Base-by-base conservation (phyloP, 768 basidiomycete species). In the Suillus subalutaceus region DNA sequence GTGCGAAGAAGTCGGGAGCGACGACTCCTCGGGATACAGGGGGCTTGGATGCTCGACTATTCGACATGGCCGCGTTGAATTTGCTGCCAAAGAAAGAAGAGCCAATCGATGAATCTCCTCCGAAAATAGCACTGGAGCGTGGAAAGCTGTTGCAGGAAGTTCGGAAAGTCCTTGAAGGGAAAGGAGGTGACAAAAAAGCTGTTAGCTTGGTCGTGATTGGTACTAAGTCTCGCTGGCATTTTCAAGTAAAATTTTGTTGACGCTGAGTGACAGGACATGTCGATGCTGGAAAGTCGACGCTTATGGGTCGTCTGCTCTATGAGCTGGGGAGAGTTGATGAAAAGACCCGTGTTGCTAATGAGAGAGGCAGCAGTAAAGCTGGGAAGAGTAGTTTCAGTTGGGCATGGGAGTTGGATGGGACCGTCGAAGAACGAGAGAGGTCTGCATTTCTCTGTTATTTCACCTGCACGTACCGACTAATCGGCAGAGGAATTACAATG, bases 331-430 rank as follows among this genome's bases (percentile, higher is more conserved):
- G 86, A 69, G 75, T 98, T 59, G 91, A 92, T 67, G 96, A 99
- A 72, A 95, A 93, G 78, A 89, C 89, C 18, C 87, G 89, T 63
- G 79, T 86, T 46, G 87, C 90, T 15, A 98, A 97, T 73, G 96
- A 98, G 77, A 83, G 95, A 67, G 96, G 92, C 43, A 96, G 94
- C 68, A 88, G 83, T 66, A 96, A 92, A 75, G 88, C 88, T 2
- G 97, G 97, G 1, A 99, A 99, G 79, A 86, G 90, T 67, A 97
- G 94, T 71, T 99, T 99, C 73, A 94, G 92, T 65, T 98, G 96
- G 90, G 97, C 97, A 13, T 99, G 97, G 97, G 92, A 93, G 48
- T 82, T 99, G 41, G 97, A 99, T 74, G 96, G 94, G 5, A 90
- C 94, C 3, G 82, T 85, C 0, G 97, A 99, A 79, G 97, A 99